These are phyloP conservation scores for Xylaria castorea DNA, from an alignment of 495 filamentous ascomycete species.

Conservation along the genomic window DNA sequence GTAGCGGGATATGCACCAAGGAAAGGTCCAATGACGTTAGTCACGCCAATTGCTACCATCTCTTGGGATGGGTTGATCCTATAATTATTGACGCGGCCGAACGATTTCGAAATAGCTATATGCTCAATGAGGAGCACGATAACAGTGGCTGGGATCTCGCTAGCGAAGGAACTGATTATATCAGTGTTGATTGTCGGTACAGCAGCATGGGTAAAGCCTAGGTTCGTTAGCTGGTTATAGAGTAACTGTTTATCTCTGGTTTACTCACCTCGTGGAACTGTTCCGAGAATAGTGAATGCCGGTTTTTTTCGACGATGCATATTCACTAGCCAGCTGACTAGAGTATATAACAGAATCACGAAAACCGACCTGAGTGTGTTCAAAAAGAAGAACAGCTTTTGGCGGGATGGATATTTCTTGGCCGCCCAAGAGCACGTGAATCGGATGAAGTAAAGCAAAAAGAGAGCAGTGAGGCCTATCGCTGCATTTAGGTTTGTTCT, in stretches of 20 bases:
- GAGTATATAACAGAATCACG: conserved; percentile 89
- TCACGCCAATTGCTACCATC: conserved; percentile 91
- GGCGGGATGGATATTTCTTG: conserved; percentile 69
- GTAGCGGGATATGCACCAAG: conserved; percentile 94
- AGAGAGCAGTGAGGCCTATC: conserved; percentile 84
- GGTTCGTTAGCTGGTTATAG: conserved; percentile 27
- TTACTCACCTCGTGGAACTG: conserved; percentile 73
- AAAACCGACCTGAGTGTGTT: conserved; percentile 90
- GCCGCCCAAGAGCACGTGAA: conserved; percentile 69
- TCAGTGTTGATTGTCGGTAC: conserved; percentile 71
- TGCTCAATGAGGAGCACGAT: conserved; percentile 97
- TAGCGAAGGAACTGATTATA: conserved; percentile 67
- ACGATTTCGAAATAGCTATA: conserved; percentile 98
- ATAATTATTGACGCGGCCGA: conserved; percentile 96
- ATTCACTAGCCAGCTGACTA: conserved; percentile 90
- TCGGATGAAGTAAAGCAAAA: conserved; percentile 84
- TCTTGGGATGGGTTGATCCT: conserved; percentile 98
- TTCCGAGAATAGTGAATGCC: conserved; percentile 71
- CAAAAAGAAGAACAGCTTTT: conserved; percentile 85
- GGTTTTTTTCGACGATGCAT: conserved; percentile 56
- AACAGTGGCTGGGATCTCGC: conserved; percentile 76
- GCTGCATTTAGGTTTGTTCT: conserved; percentile 77
- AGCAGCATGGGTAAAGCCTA: conserved; percentile 80
- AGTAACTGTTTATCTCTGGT: conserved; percentile 15
- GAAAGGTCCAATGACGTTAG: conserved; percentile 91